phyloP scores from a whole-genome alignment of 2,329 filamentous ascomycete species.

The Verticillium longisporum region DNA sequence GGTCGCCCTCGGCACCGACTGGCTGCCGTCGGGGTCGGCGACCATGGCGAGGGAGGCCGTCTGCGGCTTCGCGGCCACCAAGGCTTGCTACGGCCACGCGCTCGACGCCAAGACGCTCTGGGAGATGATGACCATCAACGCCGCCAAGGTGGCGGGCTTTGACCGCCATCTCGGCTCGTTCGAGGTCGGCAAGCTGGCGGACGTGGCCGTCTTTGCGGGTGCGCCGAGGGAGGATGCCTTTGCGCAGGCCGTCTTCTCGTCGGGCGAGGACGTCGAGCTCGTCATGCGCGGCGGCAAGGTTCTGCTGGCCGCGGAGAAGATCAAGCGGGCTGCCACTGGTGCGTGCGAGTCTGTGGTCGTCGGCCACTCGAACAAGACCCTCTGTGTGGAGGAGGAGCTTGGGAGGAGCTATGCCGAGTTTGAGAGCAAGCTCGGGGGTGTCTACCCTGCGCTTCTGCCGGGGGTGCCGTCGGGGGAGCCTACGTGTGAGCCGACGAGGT shows the following conservation, averaged over 20 bases:
- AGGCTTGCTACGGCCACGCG: conserved; percentile 7
- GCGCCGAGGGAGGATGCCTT: conserved; percentile 7
- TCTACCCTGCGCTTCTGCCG: conserved; percentile 15
- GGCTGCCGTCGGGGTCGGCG: conserved; percentile 19
- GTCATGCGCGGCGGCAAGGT: conserved; percentile 19
- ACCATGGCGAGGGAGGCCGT: conserved; percentile 18
- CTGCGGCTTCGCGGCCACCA: conserved; percentile 10
- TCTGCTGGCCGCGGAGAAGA: conserved; percentile 10
- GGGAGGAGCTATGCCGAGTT: conserved; percentile 14
- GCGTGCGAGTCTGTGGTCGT: conserved; percentile 15
- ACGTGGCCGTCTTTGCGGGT: conserved; percentile 33
- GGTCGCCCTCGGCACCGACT: conserved; percentile 21
- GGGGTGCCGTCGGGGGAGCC: conserved; percentile 14
- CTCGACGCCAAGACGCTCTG: conserved; percentile 16
- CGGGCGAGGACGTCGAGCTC: conserved; percentile 16
- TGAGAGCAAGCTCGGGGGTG: conserved; percentile 11
- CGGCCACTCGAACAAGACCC: conserved; percentile 10
- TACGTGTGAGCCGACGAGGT: conserved; percentile 13
- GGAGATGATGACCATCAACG: conserved; percentile 35
- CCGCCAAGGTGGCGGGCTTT: conserved; percentile 30
- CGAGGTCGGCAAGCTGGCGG: conserved; percentile 31
- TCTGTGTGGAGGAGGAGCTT: conserved; percentile 17
- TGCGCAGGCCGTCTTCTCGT: conserved; percentile 14
- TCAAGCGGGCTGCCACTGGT: conserved; percentile 5
- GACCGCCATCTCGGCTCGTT: conserved; percentile 31